Percentiles rank a stretch among this genome's conserved stretches.
phyloP scores from a whole-genome alignment of 2,329 filamentous ascomycete species.

The Colletotrichum chrysophilum region DNA sequence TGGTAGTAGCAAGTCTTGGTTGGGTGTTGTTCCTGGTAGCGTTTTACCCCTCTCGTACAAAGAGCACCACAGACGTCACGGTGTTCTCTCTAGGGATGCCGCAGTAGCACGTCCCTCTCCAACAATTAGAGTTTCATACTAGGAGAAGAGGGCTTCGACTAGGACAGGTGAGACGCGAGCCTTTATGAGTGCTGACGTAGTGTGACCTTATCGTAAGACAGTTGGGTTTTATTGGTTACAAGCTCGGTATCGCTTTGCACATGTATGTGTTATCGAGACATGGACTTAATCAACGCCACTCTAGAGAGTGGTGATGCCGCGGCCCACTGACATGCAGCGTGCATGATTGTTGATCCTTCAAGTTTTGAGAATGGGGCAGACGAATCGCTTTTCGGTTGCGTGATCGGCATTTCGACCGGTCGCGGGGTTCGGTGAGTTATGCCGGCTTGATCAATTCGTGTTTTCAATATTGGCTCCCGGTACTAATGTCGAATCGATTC shows the following conservation, averaged over 20 bases:
- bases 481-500: not conserved
- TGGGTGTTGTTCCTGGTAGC: not conserved
- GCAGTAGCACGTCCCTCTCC: slow-evolving; percentile 5
- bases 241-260: not conserved
- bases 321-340: not conserved
- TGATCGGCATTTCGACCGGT: not conserved
- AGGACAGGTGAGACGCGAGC: not conserved
- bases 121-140: slow-evolving; percentile 4
- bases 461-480: not conserved
- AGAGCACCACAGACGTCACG: not conserved
- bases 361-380: not conserved
- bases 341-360: not conserved
- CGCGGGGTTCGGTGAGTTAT: not conserved
- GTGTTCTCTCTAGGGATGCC: not conserved
- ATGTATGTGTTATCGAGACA: not conserved
- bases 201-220: not conserved
- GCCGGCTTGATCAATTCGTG: not conserved
- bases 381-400: not conserved
- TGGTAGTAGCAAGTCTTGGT: not conserved
- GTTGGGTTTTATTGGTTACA: not conserved
- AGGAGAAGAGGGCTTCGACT: not conserved
- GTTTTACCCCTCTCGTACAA: not conserved
- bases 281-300: not conserved
- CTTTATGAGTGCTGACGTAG: not conserved
- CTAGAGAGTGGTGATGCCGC: not conserved